Conservation (phyloP, 225 moss, liverwort and hornwort species). For the Bryoerythrophyllum caledonicum region DNA sequence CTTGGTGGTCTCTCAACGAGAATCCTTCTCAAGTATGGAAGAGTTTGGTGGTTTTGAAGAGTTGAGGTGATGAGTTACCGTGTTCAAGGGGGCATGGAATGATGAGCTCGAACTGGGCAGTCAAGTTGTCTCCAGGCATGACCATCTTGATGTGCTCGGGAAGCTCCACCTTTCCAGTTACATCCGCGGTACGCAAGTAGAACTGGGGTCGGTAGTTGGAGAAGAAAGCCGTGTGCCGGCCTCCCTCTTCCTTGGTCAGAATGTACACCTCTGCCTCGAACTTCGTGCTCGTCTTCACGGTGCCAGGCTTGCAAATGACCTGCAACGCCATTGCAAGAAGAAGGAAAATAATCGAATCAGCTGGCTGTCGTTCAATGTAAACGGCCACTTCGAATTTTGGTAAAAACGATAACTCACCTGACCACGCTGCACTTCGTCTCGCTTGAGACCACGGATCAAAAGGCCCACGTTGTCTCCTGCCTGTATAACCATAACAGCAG, state of each 20-base stretch:
- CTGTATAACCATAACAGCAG: slow-evolving; percentile 23
- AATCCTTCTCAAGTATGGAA: no score
- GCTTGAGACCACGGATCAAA: slow-evolving; percentile 83
- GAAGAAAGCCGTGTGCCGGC: slow-evolving; percentile 90
- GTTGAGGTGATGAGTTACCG: slow-evolving; percentile 27
- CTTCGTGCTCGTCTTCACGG: slow-evolving; percentile 73
- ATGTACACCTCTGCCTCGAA: slow-evolving; percentile 90
- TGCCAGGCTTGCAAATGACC: slow-evolving; percentile 85
- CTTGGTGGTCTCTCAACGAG: no score
- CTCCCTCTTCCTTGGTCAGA: slow-evolving; percentile 93
- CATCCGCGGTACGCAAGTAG: slow-evolving; percentile 86
- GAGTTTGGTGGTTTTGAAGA: no score
- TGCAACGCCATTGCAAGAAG: neutral
- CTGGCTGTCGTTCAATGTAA: no score
- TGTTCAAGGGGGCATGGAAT: slow-evolving; percentile 70
- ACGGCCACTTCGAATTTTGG: no score
- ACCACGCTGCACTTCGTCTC: slow-evolving; percentile 86
- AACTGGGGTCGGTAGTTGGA: slow-evolving; percentile 95
- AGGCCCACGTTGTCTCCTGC: slow-evolving; percentile 94
- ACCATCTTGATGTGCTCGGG: slow-evolving; percentile 97
- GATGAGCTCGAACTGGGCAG: slow-evolving; percentile 77
- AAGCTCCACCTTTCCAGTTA: slow-evolving; percentile 87
- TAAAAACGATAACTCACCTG: slow-evolving; percentile 42
- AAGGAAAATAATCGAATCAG: no score
- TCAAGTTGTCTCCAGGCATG: slow-evolving; percentile 91